phyloP scores from a whole-genome alignment of 2,329 filamentous ascomycete species.

The Daldinia sp. region DNA sequence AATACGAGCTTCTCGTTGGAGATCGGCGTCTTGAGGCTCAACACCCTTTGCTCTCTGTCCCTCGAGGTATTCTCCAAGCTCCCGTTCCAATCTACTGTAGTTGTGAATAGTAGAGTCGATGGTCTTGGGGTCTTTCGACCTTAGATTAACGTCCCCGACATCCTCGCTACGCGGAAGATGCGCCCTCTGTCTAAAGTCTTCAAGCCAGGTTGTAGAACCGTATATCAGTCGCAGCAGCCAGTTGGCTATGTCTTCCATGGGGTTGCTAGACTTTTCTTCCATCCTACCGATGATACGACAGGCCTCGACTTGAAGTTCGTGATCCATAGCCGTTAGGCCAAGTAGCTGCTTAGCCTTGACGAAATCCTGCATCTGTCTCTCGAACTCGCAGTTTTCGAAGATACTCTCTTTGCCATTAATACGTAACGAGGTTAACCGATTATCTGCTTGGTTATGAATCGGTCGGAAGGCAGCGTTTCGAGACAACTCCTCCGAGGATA shows the following conservation, averaged over 20 bases:
- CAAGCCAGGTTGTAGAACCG: constrained; percentile 66
- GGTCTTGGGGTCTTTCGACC: constrained; percentile 65
- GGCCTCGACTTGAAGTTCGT: constrained; percentile 70
- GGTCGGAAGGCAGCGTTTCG: constrained; percentile 63
- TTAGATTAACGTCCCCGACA: constrained; percentile 60
- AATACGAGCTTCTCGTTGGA: constrained; percentile 69
- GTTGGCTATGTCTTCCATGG: constrained; percentile 64
- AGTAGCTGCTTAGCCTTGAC: constrained; percentile 64
- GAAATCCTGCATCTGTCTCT: constrained; percentile 66
- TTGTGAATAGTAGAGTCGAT: constrained; percentile 72
- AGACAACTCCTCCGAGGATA: constrained; percentile 60
- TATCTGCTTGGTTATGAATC: constrained; percentile 60
- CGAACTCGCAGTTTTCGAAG: constrained; percentile 68
- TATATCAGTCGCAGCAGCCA: constrained; percentile 68
- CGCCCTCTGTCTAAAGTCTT: constrained; percentile 67
- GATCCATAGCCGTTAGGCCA: constrained; percentile 70
- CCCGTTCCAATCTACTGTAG: constrained; percentile 66
- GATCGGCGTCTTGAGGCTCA: constrained; percentile 64
- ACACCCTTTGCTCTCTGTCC: constrained; percentile 59
- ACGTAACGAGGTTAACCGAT: constrained; percentile 61
- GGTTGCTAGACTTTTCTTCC: constrained; percentile 63
- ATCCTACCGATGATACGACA: constrained; percentile 69
- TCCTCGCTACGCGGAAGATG: constrained; percentile 69
- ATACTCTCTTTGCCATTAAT: constrained; percentile 70
- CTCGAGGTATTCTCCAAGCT: constrained; percentile 66